A percentile compares a stretch with the other conserved stretches of the same genome.
Conservation (phyloP, 768 basidiomycete species). For the Tubosaeta sp. region DNA sequence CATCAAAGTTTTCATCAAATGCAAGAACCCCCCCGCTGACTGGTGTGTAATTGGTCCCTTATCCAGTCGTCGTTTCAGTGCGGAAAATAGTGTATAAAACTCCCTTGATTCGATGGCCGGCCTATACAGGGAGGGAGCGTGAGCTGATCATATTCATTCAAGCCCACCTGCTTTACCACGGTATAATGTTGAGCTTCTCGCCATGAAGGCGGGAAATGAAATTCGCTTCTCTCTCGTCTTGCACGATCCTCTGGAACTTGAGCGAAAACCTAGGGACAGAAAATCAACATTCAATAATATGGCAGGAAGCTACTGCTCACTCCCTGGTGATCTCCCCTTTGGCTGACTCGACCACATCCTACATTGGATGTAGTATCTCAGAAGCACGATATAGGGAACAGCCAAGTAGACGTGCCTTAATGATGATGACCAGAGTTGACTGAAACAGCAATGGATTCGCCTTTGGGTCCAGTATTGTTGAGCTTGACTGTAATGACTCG, state of each 20-base stretch:
- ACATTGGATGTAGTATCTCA: not conserved
- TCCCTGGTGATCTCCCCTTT: conserved; percentile 54
- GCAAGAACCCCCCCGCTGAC: conserved; percentile 50
- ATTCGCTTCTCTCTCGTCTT: conserved; percentile 55
- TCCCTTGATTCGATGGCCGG: conserved; percentile 59
- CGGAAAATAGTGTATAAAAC: conserved; percentile 53
- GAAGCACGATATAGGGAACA: not conserved
- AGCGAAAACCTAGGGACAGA: conserved; percentile 52
- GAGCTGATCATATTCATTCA: no score
- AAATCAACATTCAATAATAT: no score
- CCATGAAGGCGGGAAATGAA: conserved; percentile 59
- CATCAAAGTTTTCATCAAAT: conserved; percentile 59
- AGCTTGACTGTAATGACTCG: conserved; percentile 58
- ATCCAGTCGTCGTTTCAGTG: conserved; percentile 45
- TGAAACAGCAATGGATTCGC: conserved; percentile 56
- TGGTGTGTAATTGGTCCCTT: conserved; percentile 45
- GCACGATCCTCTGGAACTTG: conserved; percentile 58
- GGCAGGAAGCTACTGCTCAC: no score
- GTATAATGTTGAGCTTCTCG: conserved; percentile 52
- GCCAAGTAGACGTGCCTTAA: conserved; percentile 39
- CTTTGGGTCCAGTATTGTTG: conserved; percentile 53
- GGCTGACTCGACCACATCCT: conserved; percentile 65
- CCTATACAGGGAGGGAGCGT: no score
- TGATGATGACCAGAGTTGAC: conserved; percentile 57
- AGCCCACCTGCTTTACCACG: conserved; percentile 37